These are phyloP conservation scores for Castanea crenata DNA, from an alignment of 306 rosid species.

Conservation along the genomic window DNA sequence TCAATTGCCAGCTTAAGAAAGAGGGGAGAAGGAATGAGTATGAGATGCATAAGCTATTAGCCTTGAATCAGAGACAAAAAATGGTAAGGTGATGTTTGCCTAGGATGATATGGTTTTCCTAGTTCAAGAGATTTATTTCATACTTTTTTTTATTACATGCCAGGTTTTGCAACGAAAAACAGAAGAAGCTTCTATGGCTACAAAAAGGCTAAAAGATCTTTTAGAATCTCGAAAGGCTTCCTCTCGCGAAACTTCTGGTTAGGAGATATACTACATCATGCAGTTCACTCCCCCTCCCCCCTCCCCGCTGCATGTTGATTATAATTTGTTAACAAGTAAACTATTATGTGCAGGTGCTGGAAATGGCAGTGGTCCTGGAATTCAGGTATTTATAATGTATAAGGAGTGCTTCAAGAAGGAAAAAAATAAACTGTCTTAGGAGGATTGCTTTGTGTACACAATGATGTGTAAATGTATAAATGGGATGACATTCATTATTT, in stretches of 20 bases:
- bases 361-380: conserved; percentile 65
- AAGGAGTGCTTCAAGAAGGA: background rate
- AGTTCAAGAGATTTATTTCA: conserved; percentile 19
- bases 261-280: conserved; percentile 18
- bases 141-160: background rate
- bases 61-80: conserved; percentile 95
- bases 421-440: background rate
- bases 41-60: conserved; percentile 92
- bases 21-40: conserved; percentile 97
- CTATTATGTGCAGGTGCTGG: conserved; percentile 38
- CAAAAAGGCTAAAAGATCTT: conserved; percentile 88
- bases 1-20: conserved; percentile 79
- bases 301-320: background rate
- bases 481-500: background rate
- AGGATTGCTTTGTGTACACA: conserved; percentile 12
- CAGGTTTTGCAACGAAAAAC: conserved; percentile 96
- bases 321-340: conserved; percentile 10
- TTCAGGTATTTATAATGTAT: conserved; percentile 55
- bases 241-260: conserved; percentile 65
- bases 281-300: background rate
- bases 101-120: background rate
- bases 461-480: conserved; percentile 3
- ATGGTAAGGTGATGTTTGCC: conserved; percentile 54
- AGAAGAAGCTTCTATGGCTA: conserved; percentile 91
- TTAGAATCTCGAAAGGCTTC: conserved; percentile 81